These are phyloP conservation scores for Digitaria exilis DNA, from an alignment of 202 grass and related monocot genomes.

Conservation along the genomic window DNA sequence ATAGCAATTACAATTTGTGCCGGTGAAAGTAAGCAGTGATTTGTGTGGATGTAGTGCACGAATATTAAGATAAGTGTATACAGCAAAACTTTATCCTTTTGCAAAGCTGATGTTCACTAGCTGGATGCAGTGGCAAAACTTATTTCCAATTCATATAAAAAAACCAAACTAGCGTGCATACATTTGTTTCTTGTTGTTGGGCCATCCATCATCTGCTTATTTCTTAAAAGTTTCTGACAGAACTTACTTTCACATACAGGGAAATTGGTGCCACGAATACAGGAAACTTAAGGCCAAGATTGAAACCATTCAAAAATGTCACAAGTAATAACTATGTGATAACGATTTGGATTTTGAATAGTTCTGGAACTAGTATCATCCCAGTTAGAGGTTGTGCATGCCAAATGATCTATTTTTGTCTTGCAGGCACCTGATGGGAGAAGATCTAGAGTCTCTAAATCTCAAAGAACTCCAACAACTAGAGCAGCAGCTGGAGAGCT, in stretches of 20 bases:
- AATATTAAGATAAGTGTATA: not conserved
- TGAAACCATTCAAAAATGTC: constrained; percentile 82
- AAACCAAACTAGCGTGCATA: not conserved
- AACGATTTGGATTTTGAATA: not conserved
- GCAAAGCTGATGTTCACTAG: too few species aligned
- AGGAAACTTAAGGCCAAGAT: constrained; percentile 73
- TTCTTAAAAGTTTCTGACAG: constrained; percentile 11
- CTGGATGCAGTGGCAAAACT: not conserved
- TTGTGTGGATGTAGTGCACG: not conserved
- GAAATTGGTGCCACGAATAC: constrained; percentile 78
- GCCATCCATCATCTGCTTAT: not conserved
- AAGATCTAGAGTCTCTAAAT: constrained; percentile 66
- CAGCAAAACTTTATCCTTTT: not conserved
- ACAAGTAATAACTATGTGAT: constrained; percentile 55
- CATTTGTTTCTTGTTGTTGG: not conserved
- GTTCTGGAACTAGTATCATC: not conserved
- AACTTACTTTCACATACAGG: constrained; percentile 41
- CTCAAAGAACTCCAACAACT: constrained; percentile 87
- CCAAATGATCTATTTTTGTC: constrained; percentile 13
- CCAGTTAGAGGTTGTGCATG: not conserved
- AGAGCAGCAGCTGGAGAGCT: constrained; percentile 78
- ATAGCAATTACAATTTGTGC: not conserved
- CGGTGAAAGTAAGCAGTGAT: not conserved
- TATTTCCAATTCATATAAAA: not conserved
- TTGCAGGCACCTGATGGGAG: constrained; percentile 73